Base-by-base conservation (phyloP, 2,329 filamentous ascomycete genomes). In the Neophaeococcomyces aloes region DNA sequence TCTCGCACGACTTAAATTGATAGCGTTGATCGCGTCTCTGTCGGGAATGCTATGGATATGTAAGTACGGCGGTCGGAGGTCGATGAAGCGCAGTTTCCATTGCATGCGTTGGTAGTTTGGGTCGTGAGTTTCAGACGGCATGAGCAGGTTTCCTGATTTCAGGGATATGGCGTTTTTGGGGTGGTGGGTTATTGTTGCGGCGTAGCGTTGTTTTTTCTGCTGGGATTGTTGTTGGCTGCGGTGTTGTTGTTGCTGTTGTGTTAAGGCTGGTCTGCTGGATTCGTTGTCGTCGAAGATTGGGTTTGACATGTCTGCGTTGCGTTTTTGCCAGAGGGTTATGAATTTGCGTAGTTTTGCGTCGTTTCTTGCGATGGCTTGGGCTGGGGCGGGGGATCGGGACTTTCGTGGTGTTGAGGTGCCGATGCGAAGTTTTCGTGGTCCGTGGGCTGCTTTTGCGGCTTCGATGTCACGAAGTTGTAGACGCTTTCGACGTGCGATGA, bases 41-140 rank as follows among this genome's bases (percentile, higher is more conserved):
- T 93, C 84, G 0, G 81, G 78, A 0, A 83, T 80, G 18, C 78
- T 83, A 65, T 96, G 86, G 29, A 98, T 77, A 62, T 96, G 87
- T 42, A 98, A 72, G 60, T 96, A 98, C 0, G 91, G 91, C 41
- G 83, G 76, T 25, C 91, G 78, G 21, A 98, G 75, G 65, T 98
- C 91, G 38, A 95, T 86, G 58, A 94, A 96, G 32, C 89, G 81
- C 55, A 88, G 86, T 21, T 91, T 76, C 91, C 91, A 98, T 48
- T 83, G 78, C 17, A 80, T 83, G 31, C 38, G 35, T 6, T 45
- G 35, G 14, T 46, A 38, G 8, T 40, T 27, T 14, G 48, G 44
- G 27, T 49, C 50, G 51, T 65, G 61, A 42, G 85, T 81, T 44
- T 79, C 81, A 57, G 87, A 87, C 0, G 87, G 87, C 2, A 85